Conservation (phyloP, 1,139 yeast genomes). For the Tardiomyces digboiensis region DNA sequence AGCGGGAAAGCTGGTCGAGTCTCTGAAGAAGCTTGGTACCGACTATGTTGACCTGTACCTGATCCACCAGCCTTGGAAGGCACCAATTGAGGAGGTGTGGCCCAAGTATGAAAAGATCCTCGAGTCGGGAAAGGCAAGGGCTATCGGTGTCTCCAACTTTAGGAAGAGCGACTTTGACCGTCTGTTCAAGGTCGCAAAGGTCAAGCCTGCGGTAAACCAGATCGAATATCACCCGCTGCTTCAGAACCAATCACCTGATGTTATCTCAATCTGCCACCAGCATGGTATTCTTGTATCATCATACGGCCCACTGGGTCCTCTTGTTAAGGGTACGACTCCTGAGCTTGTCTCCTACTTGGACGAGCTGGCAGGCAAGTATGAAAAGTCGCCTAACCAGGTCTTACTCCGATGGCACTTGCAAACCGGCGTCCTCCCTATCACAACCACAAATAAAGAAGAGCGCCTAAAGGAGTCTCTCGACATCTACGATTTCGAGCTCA, state of each 20-base stretch:
- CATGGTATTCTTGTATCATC: conserved; percentile 52
- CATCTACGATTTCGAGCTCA: conserved; percentile 44
- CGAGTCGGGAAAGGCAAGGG: conserved; percentile 45
- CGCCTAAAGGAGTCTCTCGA: conserved; percentile 50
- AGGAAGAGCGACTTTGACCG: conserved; percentile 43
- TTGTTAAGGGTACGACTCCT: conserved; percentile 10
- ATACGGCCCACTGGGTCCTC: conserved; percentile 56
- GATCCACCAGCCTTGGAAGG: conserved; percentile 81
- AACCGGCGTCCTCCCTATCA: conserved; percentile 56
- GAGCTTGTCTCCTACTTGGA: not conserved
- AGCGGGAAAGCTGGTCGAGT: conserved; percentile 46
- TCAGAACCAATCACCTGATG: conserved; percentile 66
- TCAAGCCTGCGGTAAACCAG: conserved; percentile 64
- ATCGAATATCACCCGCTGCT: conserved; percentile 66
- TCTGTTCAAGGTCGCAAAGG: conserved; percentile 40
- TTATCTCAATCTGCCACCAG: conserved; percentile 44
- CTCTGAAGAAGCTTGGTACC: conserved; percentile 56
- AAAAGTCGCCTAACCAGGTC: conserved; percentile 49
- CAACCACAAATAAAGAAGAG: conserved; percentile 54
- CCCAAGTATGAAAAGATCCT: conserved; percentile 50
- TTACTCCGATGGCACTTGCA: conserved; percentile 62
- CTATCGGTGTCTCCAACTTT: conserved; percentile 78
- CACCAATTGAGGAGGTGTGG: conserved; percentile 31
- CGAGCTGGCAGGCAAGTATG: conserved; percentile 43
- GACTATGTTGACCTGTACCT: conserved; percentile 80